Evolutionary conservation across 2,329 filamentous ascomycete genomes (phyloP).

Genomic region (Penicillium sp.): DNA sequence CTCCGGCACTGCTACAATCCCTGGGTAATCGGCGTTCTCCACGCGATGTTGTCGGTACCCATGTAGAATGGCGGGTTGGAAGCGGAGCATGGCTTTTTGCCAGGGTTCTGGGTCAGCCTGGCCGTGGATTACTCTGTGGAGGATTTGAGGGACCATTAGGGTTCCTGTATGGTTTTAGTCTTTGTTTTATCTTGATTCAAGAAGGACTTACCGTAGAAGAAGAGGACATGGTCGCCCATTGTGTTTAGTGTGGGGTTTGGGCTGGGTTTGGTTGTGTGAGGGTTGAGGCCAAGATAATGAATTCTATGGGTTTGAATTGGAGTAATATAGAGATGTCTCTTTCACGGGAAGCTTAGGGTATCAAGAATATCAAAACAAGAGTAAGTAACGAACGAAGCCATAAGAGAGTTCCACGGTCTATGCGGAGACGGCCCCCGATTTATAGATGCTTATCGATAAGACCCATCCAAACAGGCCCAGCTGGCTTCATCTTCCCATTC

Average conservation of each 20-base stretch:
- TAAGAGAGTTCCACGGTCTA: neutral
- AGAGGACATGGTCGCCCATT: constrained; percentile 54
- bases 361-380: neutral
- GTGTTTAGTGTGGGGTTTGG: constrained; percentile 6
- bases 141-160: constrained; percentile 80
- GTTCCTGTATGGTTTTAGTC: constrained; percentile 43
- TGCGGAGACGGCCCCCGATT: neutral
- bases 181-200: neutral
- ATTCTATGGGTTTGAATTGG: neutral
- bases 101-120: constrained; percentile 50
- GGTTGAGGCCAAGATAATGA: neutral
- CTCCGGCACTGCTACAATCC: constrained; percentile 52
- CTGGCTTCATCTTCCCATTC: constrained; percentile 28
- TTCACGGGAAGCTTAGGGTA: neutral
- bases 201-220: constrained; percentile 58
- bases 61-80: constrained; percentile 73
- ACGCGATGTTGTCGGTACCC: constrained; percentile 71
- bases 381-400: neutral
- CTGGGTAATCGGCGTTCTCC: constrained; percentile 71
- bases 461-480: constrained; percentile 24
- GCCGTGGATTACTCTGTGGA: constrained; percentile 79
- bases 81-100: constrained; percentile 56
- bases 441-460: constrained; percentile 22
- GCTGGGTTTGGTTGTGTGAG: neutral
- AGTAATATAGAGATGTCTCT: too few relatives aligned